Percentiles rank a stretch among this genome's conserved stretches.
These are phyloP conservation scores for Diaporthe ampelina DNA, from an alignment of 2,329 filamentous ascomycete genomes.

Conservation along the genomic window DNA sequence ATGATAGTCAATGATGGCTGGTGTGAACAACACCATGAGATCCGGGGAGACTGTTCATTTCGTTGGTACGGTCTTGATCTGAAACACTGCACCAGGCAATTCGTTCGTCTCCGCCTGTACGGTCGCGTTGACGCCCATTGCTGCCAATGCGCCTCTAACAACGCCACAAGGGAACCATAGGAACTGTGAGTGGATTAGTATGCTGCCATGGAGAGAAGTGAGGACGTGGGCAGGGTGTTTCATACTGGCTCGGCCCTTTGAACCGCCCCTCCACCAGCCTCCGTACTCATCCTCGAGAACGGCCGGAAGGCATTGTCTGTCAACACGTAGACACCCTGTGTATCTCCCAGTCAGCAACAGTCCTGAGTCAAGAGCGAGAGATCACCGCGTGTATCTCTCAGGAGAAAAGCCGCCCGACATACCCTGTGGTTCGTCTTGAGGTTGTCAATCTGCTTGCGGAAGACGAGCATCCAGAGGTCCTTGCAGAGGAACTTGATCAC, in stretches of 20 bases:
- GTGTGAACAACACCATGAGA: neutral
- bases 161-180: slow-evolving; percentile 96
- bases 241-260: slow-evolving; percentile 83
- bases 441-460: slow-evolving; percentile 98
- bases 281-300: slow-evolving; percentile 89
- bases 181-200: slow-evolving; percentile 68
- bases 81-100: slow-evolving; percentile 90
- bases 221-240: slow-evolving; percentile 11
- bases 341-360: slow-evolving; percentile 35
- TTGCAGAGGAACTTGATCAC: slow-evolving; percentile 99
- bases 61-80: slow-evolving; percentile 86
- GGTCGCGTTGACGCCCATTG: slow-evolving; percentile 89
- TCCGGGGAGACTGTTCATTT: slow-evolving; percentile 64
- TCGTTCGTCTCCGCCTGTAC: slow-evolving; percentile 93
- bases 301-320: slow-evolving; percentile 94
- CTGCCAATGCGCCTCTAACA: slow-evolving; percentile 91
- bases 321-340: slow-evolving; percentile 90
- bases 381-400: slow-evolving; percentile 44
- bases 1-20: neutral
- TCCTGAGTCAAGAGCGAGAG: neutral
- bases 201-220: slow-evolving; percentile 3
- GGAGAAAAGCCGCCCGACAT: slow-evolving; percentile 38
- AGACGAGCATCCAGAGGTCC: slow-evolving; percentile 94
- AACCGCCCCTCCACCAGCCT: slow-evolving; percentile 80
- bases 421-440: slow-evolving; percentile 97